Conservation (phyloP, 1,284 basidiomycete species). For the Naganishia albida region DNA sequence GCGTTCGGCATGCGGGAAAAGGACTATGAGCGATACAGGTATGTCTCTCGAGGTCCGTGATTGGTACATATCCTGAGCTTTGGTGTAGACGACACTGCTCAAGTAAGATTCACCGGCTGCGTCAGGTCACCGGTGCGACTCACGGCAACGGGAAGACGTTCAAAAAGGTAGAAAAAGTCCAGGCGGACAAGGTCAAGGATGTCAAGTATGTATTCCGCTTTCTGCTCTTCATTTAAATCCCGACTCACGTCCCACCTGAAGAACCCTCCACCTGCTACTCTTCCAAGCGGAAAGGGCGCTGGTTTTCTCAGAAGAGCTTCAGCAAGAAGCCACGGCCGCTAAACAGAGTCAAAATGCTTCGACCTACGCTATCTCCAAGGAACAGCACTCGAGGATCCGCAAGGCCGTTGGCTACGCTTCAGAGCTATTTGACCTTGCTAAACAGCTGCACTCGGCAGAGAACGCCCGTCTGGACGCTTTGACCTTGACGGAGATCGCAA, state of each 20-base stretch:
- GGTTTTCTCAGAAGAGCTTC: conserved; percentile 54
- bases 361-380: conserved; percentile 35
- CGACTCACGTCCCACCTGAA: conserved; percentile 5
- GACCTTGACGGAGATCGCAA: conserved; percentile 51
- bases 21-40: conserved; percentile 83
- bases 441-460: conserved; percentile 57
- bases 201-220: conserved; percentile 67
- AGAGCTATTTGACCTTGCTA: conserved; percentile 72
- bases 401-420: conserved; percentile 81
- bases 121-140: conserved; percentile 77
- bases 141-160: conserved; percentile 87
- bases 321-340: conserved; percentile 11
- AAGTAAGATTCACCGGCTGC: conserved; percentile 82
- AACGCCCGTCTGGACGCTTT: conserved; percentile 17
- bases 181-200: conserved; percentile 67
- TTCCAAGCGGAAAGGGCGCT: conserved; percentile 91
- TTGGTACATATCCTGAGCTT: conserved; percentile 8
- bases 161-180: conserved; percentile 72
- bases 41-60: conserved; percentile 33
- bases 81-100: conserved; percentile 78
- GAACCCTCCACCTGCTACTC: conserved; percentile 70
- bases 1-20: conserved; percentile 88
- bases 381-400: conserved; percentile 65
- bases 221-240: background rate
- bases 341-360: conserved; percentile 38